Base-by-base conservation (phyloP, 1,284 basidiomycete genomes). In the Albatrellus sp. region DNA sequence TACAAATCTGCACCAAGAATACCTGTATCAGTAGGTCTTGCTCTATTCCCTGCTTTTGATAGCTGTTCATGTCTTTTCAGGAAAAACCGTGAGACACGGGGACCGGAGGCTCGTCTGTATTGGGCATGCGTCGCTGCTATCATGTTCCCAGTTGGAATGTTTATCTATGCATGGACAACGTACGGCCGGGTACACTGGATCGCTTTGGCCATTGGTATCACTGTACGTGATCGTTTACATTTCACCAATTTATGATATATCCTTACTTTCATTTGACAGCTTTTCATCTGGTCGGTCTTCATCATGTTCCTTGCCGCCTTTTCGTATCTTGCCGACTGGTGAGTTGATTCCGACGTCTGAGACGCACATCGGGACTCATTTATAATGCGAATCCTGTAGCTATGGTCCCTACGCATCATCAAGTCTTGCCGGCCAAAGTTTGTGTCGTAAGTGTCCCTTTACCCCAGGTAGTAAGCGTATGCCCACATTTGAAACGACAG, bases 371-470 rank as follows among this genome's bases (percentile, higher is more conserved):
- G 12, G 24, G 24, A 24, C 35, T 34, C 3, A 37, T 37, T 37
- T 8, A 9, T 42, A 12, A n/a, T 28, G 10, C 37, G 31, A 6
- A n/a, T 9, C 32, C 19, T 12, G 16, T 5, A 81, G 78, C 53
- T 83, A 84, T 48, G 79, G 79, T 1, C 70, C 77, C 1, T 89
- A 78, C 50, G 86, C 85, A 4, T 84, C 80, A 0, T 85, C 81
- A 1, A 84, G 85, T 1, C 62, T 87, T 14, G 85, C 86, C 0
- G 86, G 81, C 0, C 86, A 88, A 59, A 81, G 77, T 56, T 63
- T 88, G 34, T 75, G 70, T 49, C 70, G 84, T 75, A 62, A 54
- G 71, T 65, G 31, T 43, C 29, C 40, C n/a, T 17, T 28, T 28
- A 28, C 31, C 30, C 19, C 40, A 29, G 24, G 1, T 32, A 19